A percentile compares a stretch with the other conserved stretches of the same genome.
Evolutionary conservation across 768 basidiomycete species (phyloP).

Genomic region (Udeniomyces megalosporus): DNA sequence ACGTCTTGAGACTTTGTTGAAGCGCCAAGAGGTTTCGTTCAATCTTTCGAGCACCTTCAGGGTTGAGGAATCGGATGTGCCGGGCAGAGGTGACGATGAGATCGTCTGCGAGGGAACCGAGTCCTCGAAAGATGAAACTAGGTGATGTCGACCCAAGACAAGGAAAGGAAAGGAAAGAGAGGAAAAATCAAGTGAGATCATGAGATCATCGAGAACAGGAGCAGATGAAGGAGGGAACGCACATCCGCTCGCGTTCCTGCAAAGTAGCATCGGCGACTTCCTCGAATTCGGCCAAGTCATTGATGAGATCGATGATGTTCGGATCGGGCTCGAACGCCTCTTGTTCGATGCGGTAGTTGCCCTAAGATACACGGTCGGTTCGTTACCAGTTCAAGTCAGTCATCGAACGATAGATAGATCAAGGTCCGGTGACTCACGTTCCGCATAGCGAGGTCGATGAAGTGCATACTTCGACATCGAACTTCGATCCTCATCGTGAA

Average conservation of each 20-base stretch:
- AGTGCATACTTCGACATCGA: constrained; percentile 65
- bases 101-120: constrained; percentile 71
- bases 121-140: constrained; percentile 76
- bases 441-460: constrained; percentile 61
- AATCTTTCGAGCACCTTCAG: constrained; percentile 68
- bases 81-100: constrained; percentile 60
- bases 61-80: constrained; percentile 50
- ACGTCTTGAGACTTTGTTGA: constrained; percentile 73
- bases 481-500: constrained; percentile 77
- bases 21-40: constrained; percentile 74
- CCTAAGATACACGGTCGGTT: no score
- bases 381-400: no score
- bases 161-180: not conserved
- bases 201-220: not conserved
- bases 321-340: constrained; percentile 86
- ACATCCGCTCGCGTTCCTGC: constrained; percentile 52
- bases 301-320: constrained; percentile 69
- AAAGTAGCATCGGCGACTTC: constrained; percentile 50
- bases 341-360: constrained; percentile 62
- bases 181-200: not conserved
- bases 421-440: constrained; percentile 37
- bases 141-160: constrained; percentile 14
- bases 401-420: not conserved
- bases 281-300: constrained; percentile 58
- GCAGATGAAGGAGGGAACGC: constrained; percentile 23